Base-by-base conservation (phyloP, 345 rosid genomes). In the Excoecaria agallocha region DNA sequence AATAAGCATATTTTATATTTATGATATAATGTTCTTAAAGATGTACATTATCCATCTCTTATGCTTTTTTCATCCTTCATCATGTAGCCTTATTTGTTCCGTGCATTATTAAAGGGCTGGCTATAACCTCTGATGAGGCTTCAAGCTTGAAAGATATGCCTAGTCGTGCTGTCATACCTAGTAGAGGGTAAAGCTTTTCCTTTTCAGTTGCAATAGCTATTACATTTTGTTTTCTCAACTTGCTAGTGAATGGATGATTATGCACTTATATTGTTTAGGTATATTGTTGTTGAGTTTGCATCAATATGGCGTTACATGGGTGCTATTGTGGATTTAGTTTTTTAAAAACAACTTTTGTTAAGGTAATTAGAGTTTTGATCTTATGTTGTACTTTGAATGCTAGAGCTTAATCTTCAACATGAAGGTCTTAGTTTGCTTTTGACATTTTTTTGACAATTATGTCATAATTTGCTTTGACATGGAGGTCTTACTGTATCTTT, bases 291-390 rank as follows among this genome's bases (percentile, higher is more conserved):
- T 25, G 99, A 96, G 87, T 93, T 96, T 83, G 98, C 99, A 82
- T 96, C 99, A 72, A 96, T 96, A 85, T 96, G 99, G 99, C 87
- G 89, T 59, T 98, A 98, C 57, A 81, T 96, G 93, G 99, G 99
- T 80, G 90, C 84, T 71, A 81, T 86, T 2, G 98, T 96, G 76
- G 98, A 96, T 84, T 79, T 96, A 55, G 82, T 93, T 83, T 91
- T 87, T 87, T 84, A 98, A 73, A 93, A 84, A 86, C 97, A 96
- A 64, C 98, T 93, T 79, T 98, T 97, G 15, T 75, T 96, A 74
- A 93, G 98, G 99, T 59, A 12, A 71, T 78, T 71, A 39, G 9
- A 57, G 19, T 68, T 51, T 50, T 58, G 20, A 43, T 69, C 17
- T 61, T 8, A 2, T 35, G 6, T 0, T 41, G 45, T 41, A 4